A percentile compares a stretch with the other conserved stretches of the same genome.
These are phyloP conservation scores for Salix brachista DNA, from an alignment of 345 rosid species.

Conservation along the genomic window DNA sequence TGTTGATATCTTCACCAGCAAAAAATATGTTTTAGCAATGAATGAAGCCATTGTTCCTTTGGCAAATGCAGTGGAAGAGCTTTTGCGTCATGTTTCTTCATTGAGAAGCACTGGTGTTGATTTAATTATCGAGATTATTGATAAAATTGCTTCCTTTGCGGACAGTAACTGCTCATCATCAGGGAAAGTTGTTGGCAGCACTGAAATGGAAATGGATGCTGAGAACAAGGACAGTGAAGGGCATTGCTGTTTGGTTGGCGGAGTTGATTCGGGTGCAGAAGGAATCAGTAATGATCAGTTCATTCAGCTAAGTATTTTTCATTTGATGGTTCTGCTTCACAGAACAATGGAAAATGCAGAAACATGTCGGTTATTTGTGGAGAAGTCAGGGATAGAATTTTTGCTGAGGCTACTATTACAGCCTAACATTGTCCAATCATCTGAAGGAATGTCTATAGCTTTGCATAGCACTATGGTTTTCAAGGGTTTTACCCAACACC, in stretches of 20 bases:
- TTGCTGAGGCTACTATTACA: slow-evolving; percentile 75
- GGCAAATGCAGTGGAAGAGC: slow-evolving; percentile 96
- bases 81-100: slow-evolving; percentile 83
- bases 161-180: slow-evolving; percentile 44
- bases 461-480: slow-evolving; percentile 96
- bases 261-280: slow-evolving; percentile 42
- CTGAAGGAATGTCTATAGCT: slow-evolving; percentile 94
- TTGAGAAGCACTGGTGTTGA: slow-evolving; percentile 84
- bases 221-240: slow-evolving; percentile 55
- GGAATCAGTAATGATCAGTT: slow-evolving; percentile 74
- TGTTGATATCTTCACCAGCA: slow-evolving; percentile 75
- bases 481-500: slow-evolving; percentile 93
- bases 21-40: slow-evolving; percentile 82
- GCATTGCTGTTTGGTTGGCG: slow-evolving; percentile 41
- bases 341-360: slow-evolving; percentile 94
- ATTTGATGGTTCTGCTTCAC: slow-evolving; percentile 88
- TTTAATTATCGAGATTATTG: slow-evolving; percentile 79
- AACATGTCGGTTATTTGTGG: slow-evolving; percentile 87
- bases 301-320: slow-evolving; percentile 79
- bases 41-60: slow-evolving; percentile 92
- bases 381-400: slow-evolving; percentile 92
- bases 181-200: slow-evolving; percentile 45
- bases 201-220: slow-evolving; percentile 88
- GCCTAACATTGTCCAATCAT: slow-evolving; percentile 84
- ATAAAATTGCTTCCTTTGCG: slow-evolving; percentile 64